Evolutionary conservation across 148 eudicot genomes (phyloP).

Genomic region (Cornus florida): DNA sequence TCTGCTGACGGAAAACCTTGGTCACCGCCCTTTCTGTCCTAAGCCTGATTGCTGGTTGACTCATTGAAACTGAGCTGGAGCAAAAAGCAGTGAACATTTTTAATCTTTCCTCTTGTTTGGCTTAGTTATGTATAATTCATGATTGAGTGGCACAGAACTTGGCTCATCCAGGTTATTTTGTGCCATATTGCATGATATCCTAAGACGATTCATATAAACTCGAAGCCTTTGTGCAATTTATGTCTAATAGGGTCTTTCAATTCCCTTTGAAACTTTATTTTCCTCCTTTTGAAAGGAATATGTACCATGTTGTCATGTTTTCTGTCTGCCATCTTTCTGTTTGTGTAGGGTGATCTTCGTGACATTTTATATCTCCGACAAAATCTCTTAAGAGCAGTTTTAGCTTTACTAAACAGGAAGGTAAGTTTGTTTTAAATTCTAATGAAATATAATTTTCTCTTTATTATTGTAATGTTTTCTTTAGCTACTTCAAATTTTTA

Average conservation of each 20-base stretch:
- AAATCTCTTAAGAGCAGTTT: constrained; percentile 64
- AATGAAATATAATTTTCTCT: neutral
- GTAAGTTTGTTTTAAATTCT: constrained; percentile 35
- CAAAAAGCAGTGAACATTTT: neutral
- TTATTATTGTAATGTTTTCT: constrained; percentile 3
- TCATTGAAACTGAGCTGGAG: neutral
- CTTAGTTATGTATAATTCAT: neutral
- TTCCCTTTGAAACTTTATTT: neutral
- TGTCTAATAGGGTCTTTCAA: neutral
- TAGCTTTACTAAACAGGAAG: constrained; percentile 58
- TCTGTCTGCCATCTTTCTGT: constrained; percentile 9
- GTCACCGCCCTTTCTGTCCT: neutral
- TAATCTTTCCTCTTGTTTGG: neutral
- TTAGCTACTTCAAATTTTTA: neutral
- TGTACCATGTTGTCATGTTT: neutral
- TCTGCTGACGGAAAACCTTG: neutral
- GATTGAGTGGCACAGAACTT: neutral
- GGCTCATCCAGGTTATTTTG: too few species aligned
- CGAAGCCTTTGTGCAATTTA: neutral
- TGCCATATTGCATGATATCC: neutral
- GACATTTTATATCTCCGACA: constrained; percentile 73
- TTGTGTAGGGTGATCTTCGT: constrained; percentile 72
- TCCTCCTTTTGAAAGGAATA: neutral
- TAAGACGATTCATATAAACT: neutral
- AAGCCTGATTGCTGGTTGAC: neutral